A percentile compares a stretch with the other conserved stretches of the same genome.
phyloP scores from a whole-genome alignment of 73 alveolate genomes.

The Tetrahymena borealis region DNA sequence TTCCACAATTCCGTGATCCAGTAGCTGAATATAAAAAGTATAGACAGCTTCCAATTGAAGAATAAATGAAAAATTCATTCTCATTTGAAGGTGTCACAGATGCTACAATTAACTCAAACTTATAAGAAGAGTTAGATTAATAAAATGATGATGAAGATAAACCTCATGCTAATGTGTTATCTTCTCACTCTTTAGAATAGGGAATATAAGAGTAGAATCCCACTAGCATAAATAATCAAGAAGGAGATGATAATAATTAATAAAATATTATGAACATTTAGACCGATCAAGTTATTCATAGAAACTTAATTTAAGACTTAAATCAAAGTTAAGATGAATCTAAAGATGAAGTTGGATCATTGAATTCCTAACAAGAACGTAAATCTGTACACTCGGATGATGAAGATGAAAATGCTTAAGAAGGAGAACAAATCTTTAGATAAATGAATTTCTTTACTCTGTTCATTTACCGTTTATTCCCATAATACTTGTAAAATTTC shows the following conservation, averaged over 20 bases:
- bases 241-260: neutral
- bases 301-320: neutral
- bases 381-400: neutral
- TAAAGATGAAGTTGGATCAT: neutral
- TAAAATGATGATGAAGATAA: neutral
- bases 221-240: neutral
- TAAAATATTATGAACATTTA: neutral
- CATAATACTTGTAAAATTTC: neutral
- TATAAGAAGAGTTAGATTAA: neutral
- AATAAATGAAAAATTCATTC: slow-evolving; percentile 25
- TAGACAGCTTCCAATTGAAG: slow-evolving; percentile 8
- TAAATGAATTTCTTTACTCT: neutral
- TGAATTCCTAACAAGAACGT: neutral
- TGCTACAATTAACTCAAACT: neutral
- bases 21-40: neutral
- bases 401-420: neutral
- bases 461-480: neutral
- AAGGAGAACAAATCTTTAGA: neutral
- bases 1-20: slow-evolving; percentile 42
- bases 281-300: neutral
- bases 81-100: slow-evolving; percentile 13
- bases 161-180: slow-evolving; percentile 1
- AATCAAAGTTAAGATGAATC: neutral
- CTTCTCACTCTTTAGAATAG: neutral
- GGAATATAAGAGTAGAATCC: neutral